Conservation (phyloP, 768 basidiomycete species). For the Hortiboletus flavorubellus region DNA sequence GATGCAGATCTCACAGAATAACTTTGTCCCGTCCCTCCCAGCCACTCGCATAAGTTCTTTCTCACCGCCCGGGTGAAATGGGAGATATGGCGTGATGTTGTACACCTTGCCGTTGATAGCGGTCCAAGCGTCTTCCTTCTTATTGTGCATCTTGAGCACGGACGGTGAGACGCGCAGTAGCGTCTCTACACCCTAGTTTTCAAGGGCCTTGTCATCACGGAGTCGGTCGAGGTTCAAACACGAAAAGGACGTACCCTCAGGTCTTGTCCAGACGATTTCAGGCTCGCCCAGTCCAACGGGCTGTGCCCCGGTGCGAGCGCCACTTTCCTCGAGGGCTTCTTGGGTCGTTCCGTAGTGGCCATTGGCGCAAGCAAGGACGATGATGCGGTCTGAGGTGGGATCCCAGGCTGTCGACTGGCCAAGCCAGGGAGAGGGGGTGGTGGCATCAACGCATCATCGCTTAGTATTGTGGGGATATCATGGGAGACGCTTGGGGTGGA, state of each 20-base stretch:
- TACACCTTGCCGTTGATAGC: slow-evolving; percentile 92
- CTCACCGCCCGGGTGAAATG: slow-evolving; percentile 93
- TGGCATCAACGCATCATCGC: slow-evolving; percentile 53
- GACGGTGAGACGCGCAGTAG: slow-evolving; percentile 71
- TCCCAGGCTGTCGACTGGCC: slow-evolving; percentile 35
- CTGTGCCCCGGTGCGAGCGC: slow-evolving; percentile 89
- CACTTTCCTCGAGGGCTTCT: slow-evolving; percentile 71
- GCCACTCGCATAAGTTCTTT: slow-evolving; percentile 93
- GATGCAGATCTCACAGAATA: slow-evolving; percentile 70
- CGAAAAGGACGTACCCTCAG: slow-evolving; percentile 53
- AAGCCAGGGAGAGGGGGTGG: slow-evolving; percentile 42
- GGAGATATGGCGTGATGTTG: slow-evolving; percentile 89
- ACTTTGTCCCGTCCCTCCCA: slow-evolving; percentile 89
- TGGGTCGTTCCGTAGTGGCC: slow-evolving; percentile 59
- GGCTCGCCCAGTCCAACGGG: slow-evolving; percentile 88
- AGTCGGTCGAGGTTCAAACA: neutral
- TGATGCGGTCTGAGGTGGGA: slow-evolving; percentile 30
- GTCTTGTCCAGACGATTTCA: slow-evolving; percentile 80
- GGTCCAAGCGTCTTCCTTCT: slow-evolving; percentile 87
- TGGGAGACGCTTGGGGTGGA: neutral
- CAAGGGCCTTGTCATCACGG: neutral
- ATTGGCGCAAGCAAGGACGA: slow-evolving; percentile 52
- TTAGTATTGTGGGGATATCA: slow-evolving; percentile 33
- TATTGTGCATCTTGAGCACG: slow-evolving; percentile 77
- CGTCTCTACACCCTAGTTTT: slow-evolving; percentile 62